Evolutionary conservation across 2,329 filamentous ascomycete species (phyloP).

Genomic region (Moelleriella libera): DNA sequence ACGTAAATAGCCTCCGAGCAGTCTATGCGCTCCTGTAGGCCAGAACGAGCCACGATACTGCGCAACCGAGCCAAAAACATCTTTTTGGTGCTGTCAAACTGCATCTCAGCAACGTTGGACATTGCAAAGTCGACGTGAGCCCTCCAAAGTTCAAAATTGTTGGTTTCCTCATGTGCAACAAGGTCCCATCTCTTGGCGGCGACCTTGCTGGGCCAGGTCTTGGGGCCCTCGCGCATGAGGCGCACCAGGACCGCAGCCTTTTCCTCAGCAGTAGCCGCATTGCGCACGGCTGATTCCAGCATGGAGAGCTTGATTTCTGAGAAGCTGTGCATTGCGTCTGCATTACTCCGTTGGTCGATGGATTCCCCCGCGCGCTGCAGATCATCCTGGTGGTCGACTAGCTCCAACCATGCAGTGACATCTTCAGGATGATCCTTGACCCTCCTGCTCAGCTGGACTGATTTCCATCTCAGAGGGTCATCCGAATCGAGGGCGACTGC

Average conservation of each 20-base stretch:
- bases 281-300: conserved; percentile 60
- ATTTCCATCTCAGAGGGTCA: conserved; percentile 35
- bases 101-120: conserved; percentile 50
- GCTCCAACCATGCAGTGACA: conserved; percentile 57
- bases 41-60: conserved; percentile 5
- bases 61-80: conserved; percentile 40
- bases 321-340: conserved; percentile 51
- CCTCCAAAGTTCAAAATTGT: conserved; percentile 51
- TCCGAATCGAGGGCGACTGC: conserved; percentile 18
- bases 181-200: conserved; percentile 52
- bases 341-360: conserved; percentile 29
- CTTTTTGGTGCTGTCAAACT: conserved; percentile 49
- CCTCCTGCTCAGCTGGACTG: conserved; percentile 45
- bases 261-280: conserved; percentile 29
- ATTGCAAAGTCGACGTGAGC: conserved; percentile 61
- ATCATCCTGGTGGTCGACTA: conserved; percentile 66
- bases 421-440: conserved; percentile 55
- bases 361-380: conserved; percentile 40
- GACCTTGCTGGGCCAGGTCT: conserved; percentile 55
- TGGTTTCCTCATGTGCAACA: conserved; percentile 12
- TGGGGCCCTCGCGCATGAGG: conserved; percentile 60
- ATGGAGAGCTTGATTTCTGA: conserved; percentile 70
- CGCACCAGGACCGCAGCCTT: conserved; percentile 50
- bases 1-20: conserved; percentile 42
- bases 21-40: conserved; percentile 1